Conservation (phyloP, 2,329 filamentous ascomycete genomes). For the Tetracladium maxilliforme region DNA sequence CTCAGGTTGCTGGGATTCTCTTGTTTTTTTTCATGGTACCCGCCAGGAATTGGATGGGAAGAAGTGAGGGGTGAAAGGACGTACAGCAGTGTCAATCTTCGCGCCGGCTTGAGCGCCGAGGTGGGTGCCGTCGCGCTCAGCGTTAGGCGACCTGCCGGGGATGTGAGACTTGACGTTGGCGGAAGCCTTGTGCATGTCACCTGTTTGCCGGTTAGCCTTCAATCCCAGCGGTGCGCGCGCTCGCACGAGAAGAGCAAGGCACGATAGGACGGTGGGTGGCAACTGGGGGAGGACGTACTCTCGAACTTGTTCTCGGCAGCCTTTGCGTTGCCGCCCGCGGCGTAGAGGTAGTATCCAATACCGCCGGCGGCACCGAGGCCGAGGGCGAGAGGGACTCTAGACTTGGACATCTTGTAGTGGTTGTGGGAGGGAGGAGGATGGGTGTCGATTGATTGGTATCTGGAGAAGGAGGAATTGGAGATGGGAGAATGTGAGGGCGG, state of each 20-base stretch:
- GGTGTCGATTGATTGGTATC: no score
- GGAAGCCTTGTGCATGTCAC: conserved; percentile 55
- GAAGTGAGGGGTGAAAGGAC: conserved; percentile 13
- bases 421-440: background rate
- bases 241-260: background rate
- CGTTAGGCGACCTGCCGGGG: conserved; percentile 44
- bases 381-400: conserved; percentile 25
- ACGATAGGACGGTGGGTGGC: conserved; percentile 1
- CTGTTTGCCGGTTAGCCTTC: background rate
- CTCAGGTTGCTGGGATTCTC: background rate
- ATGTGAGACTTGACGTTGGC: conserved; percentile 51
- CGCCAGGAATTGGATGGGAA: no score
- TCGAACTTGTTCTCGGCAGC: conserved; percentile 78
- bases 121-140: conserved; percentile 49
- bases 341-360: conserved; percentile 83
- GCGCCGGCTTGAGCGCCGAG: conserved; percentile 45
- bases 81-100: conserved; percentile 55
- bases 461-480: no score
- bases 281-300: conserved; percentile 36
- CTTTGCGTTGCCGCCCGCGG: conserved; percentile 66
- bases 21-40: no score
- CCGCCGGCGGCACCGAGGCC: conserved; percentile 52
- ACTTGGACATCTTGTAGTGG: conserved; percentile 15
- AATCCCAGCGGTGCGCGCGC: background rate
- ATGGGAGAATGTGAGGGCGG: no score